Conservation (phyloP, 192 early-diverging fungal species). For the Entomortierella lignicola region DNA sequence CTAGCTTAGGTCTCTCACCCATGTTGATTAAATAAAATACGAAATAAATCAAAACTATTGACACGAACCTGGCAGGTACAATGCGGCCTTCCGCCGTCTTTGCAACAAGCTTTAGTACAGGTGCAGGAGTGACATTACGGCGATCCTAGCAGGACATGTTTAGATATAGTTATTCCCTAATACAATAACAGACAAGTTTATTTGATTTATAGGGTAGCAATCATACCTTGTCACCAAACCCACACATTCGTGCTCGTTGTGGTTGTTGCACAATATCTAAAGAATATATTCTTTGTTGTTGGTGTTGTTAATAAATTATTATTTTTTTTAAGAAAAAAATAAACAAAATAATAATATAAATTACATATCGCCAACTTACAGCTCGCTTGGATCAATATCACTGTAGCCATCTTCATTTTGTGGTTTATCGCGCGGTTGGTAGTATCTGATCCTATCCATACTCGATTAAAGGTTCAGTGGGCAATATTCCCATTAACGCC, state of each 20-base stretch:
- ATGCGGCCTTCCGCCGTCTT: conserved; percentile 40
- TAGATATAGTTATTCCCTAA: too few species aligned
- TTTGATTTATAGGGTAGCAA: background rate
- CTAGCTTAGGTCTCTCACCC: too few species aligned
- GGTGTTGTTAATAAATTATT: too few species aligned
- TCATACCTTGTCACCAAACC: conserved; percentile 78
- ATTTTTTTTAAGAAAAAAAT: too few species aligned
- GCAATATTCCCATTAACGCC: background rate
- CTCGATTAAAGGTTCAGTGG: background rate
- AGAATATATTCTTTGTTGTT: conserved; percentile 59
- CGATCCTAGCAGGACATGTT: conserved; percentile 57
- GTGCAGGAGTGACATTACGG: conserved; percentile 72
- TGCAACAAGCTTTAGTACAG: conserved; percentile 70
- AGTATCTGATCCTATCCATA: conserved; percentile 25
- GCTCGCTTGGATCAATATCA: conserved; percentile 3
- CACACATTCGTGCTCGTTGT: conserved; percentile 80
- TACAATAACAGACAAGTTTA: background rate
- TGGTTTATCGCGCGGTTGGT: background rate
- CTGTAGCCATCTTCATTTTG: conserved; percentile 3
- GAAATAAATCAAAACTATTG: background rate
- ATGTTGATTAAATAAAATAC: background rate
- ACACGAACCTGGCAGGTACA: conserved; percentile 44
- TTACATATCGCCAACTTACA: too few species aligned
- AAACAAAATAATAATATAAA: too few species aligned
- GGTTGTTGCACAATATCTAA: conserved; percentile 82